These are phyloP conservation scores for Colletotrichum sp. DNA, from an alignment of 2,329 filamentous ascomycete species.

Conservation along the genomic window DNA sequence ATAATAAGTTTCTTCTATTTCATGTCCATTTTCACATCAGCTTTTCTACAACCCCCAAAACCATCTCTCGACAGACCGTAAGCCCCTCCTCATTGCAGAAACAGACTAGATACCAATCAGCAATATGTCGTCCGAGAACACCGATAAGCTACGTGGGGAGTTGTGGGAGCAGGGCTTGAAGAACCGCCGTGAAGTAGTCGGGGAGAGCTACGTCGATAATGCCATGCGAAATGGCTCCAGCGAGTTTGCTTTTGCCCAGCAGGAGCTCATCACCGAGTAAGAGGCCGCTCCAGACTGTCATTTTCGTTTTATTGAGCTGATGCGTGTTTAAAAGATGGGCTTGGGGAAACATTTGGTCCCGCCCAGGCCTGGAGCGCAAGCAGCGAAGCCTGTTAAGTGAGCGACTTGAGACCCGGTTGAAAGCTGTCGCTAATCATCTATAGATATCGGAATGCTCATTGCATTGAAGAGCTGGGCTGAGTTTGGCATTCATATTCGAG, in stretches of 20 bases:
- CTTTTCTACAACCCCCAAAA: background rate
- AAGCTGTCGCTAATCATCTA: background rate
- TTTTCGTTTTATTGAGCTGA: background rate
- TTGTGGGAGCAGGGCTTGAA: constrained; percentile 65
- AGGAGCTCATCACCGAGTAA: constrained; percentile 66
- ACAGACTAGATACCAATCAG: too few relatives aligned
- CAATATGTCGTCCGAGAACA: constrained; percentile 4
- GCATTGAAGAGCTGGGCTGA: constrained; percentile 64
- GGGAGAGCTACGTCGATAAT: constrained; percentile 62
- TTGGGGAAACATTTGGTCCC: constrained; percentile 68
- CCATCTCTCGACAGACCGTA: background rate
- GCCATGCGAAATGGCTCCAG: constrained; percentile 58
- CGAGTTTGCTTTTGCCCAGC: constrained; percentile 62
- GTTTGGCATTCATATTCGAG: constrained; percentile 64
- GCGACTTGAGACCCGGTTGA: background rate
- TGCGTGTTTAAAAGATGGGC: constrained; percentile 32
- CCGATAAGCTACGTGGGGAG: constrained; percentile 24
- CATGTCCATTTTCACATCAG: background rate
- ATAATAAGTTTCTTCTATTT: background rate
- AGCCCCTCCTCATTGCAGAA: background rate
- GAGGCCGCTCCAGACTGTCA: background rate
- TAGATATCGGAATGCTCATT: constrained; percentile 66
- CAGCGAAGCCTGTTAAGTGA: constrained; percentile 60
- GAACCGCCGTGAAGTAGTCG: constrained; percentile 63
- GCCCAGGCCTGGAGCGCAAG: constrained; percentile 65